Conservation (phyloP, 345 rosid genomes). For the Euphorbia pulcherrima region DNA sequence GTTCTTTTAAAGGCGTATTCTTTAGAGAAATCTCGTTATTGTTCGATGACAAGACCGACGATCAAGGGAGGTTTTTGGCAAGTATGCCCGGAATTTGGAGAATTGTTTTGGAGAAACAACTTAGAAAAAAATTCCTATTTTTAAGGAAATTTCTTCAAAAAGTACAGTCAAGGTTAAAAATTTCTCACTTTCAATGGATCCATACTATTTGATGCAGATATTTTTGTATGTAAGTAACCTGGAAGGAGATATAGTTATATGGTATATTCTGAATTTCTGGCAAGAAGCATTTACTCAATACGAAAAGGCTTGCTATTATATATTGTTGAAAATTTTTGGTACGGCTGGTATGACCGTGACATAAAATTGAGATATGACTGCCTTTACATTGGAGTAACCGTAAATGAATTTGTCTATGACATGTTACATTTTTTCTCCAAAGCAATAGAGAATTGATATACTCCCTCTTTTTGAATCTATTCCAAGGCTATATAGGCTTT, state of each 20-base stretch:
- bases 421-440: neutral
- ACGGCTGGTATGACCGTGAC: neutral
- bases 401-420: neutral
- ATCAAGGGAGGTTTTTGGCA: constrained; percentile 8
- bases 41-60: neutral
- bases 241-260: neutral
- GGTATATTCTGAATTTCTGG: constrained; percentile 8
- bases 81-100: neutral
- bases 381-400: neutral
- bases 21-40: neutral
- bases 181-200: constrained; percentile 2
- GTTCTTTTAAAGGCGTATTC: neutral
- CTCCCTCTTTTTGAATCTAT: no score
- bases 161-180: neutral
- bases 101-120: neutral
- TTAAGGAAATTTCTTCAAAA: neutral
- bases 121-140: neutral
- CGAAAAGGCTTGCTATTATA: no score
- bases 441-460: no score
- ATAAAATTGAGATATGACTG: neutral
- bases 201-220: neutral
- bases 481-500: no score
- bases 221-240: neutral
- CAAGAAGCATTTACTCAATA: neutral
- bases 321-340: neutral